Conservation (phyloP, 352 stramenopile species). For the Plasmopara muralis region DNA sequence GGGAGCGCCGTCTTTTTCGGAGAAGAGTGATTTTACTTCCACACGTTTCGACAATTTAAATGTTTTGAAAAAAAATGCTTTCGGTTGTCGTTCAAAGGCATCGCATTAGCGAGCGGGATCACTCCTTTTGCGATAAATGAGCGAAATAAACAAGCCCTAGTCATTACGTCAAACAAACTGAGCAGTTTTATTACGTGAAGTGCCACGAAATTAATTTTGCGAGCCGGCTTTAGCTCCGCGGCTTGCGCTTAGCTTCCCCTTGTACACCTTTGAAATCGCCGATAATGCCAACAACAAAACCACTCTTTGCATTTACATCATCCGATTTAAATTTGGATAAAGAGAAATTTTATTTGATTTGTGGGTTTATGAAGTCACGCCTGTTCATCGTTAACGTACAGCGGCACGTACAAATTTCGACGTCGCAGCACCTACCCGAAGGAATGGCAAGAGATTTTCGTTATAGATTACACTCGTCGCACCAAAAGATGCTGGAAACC, state of each 20-base stretch:
- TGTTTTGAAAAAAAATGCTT: no score
- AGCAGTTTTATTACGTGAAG: slow-evolving; percentile 17
- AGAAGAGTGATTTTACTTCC: slow-evolving; percentile 16
- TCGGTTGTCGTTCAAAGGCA: slow-evolving; percentile 11
- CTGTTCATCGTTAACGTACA: slow-evolving; percentile 15
- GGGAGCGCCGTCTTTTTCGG: slow-evolving; percentile 11
- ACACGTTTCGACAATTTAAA: slow-evolving; percentile 3
- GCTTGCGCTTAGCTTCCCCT: slow-evolving; percentile 3
- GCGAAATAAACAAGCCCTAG: slow-evolving; percentile 24
- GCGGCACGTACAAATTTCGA: slow-evolving; percentile 3
- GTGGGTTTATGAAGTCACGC: slow-evolving; percentile 1
- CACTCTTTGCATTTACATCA: slow-evolving; percentile 28
- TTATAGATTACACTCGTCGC: slow-evolving; percentile 36
- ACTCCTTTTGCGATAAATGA: slow-evolving; percentile 24
- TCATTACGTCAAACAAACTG: slow-evolving; percentile 11
- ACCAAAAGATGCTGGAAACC: slow-evolving; percentile 56
- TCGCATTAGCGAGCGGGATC: slow-evolving; percentile 9
- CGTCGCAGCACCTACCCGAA: slow-evolving; percentile 8
- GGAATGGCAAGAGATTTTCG: slow-evolving; percentile 48
- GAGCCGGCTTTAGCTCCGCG: slow-evolving; percentile 9
- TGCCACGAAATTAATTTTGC: slow-evolving; percentile 17
- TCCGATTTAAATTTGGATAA: slow-evolving; percentile 26
- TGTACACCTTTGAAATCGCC: slow-evolving; percentile 11
- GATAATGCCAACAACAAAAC: slow-evolving; percentile 22
- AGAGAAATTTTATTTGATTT: slow-evolving; percentile 1